Evolutionary conservation across 805 yeast species (phyloP), one percentile per base, ranked within the genome.

Genomic region (Lachancea mirantina): DNA sequence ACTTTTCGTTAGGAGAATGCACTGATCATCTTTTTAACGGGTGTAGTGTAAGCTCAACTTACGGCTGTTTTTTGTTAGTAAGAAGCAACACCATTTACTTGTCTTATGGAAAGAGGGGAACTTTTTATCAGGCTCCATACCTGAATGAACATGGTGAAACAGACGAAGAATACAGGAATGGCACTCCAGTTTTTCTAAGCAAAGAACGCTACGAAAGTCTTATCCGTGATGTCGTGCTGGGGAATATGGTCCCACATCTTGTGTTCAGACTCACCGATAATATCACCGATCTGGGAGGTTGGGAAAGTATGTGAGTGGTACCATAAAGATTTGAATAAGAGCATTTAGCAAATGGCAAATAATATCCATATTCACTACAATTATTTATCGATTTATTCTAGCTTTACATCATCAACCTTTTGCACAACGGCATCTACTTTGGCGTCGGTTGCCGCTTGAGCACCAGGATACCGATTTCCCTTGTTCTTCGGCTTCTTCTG

Each of bases 391-490:
- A n/a, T n/a, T 8, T 30, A 13, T 7, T 30, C 13, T 6, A 36
- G 14, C n/a, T 19, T 37, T 14, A 52, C 29, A 26, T 50, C 41
- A 28, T 55, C 49, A 17, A 58, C 32, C 28, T 49, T 42, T 35
- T 58, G 50, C 18, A 53, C 38, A 16, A 46, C 40, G 41, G 52
- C 46, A 14, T 43, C 38, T 18, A 40, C 40, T 1, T 30, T 26
- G 14, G 24, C 34, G 25, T 23, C 3, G 16, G 50, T 45, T 21
- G 50, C 43, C 14, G 47, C 40, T 11, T 44, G 48, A 26, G 65
- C 69, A 47, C 94, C 95, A 25, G 96, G 96, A 70, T 82, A 84
- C 61, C 74, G 74, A n/a, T 85, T 55, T 41, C 97, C 97, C 63
- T 85, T 84, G 56, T 84, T 76, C 68, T 87, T 87, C 54, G 76